phyloP scores from a whole-genome alignment of 495 filamentous ascomycete genomes.

The Xylaria sp. region DNA sequence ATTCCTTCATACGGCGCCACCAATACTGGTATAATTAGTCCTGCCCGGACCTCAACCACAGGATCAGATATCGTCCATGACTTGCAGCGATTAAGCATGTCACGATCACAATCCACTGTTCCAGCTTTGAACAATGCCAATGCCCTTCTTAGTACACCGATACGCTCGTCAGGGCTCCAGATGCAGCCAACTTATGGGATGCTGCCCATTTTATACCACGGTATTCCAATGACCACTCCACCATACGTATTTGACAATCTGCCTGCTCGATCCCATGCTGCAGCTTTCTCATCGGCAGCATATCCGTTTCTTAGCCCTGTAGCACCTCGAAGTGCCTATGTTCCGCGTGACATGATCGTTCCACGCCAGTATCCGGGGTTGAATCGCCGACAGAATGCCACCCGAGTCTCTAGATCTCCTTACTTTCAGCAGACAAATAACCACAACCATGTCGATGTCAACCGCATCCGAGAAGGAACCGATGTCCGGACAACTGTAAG shows the following conservation, averaged over 20 bases:
- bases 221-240: conserved; percentile 32
- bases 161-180: conserved; percentile 42
- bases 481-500: conserved; percentile 79
- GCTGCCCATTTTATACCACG: conserved; percentile 47
- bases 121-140: conserved; percentile 29
- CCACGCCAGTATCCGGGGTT: conserved; percentile 34
- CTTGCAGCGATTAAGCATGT: conserved; percentile 39
- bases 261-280: conserved; percentile 41
- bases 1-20: conserved; percentile 2
- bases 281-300: conserved; percentile 37
- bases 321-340: conserved; percentile 36
- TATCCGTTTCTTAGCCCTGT: conserved; percentile 45
- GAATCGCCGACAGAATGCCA: conserved; percentile 50
- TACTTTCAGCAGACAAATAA: conserved; percentile 54
- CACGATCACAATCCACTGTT: conserved; percentile 32
- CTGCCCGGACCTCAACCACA: conserved; percentile 19
- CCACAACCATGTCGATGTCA: conserved; percentile 72
- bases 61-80: conserved; percentile 31
- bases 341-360: conserved; percentile 39
- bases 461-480: conserved; percentile 67
- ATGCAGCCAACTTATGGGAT: conserved; percentile 40
- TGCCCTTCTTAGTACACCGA: conserved; percentile 44
- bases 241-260: conserved; percentile 48
- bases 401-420: conserved; percentile 47
- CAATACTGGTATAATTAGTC: conserved; percentile 14